Conservation (phyloP, 2,329 filamentous ascomycete genomes). For the Ophiostoma perfectum region DNA sequence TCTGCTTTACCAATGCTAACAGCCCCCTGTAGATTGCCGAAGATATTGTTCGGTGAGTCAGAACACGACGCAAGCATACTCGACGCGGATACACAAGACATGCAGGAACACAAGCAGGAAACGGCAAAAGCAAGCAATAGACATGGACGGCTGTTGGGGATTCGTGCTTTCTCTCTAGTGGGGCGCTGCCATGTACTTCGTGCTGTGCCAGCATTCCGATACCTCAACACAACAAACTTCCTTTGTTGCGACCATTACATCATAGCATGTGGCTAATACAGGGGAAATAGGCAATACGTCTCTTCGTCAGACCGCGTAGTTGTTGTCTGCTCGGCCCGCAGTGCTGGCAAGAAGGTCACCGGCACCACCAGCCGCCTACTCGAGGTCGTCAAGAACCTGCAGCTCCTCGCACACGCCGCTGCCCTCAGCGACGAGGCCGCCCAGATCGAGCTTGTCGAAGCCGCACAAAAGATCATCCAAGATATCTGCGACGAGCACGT, state of each 20-base stretch:
- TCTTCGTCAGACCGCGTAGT: conserved; percentile 63
- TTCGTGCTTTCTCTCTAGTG: neutral
- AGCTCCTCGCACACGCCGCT: conserved; percentile 48
- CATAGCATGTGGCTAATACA: neutral
- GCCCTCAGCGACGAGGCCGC: conserved; percentile 43
- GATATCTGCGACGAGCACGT: conserved; percentile 81
- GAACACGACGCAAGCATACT: neutral
- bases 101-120: neutral
- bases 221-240: neutral
- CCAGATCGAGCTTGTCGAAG: conserved; percentile 50
- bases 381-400: conserved; percentile 55
- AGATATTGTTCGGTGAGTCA: conserved; percentile 27
- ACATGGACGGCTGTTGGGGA: neutral
- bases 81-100: neutral
- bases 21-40: conserved; percentile 27
- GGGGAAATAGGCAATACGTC: conserved; percentile 23
- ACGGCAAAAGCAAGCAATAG: no score
- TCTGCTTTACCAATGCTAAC: neutral
- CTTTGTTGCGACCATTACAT: conserved; percentile 3
- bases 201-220: neutral
- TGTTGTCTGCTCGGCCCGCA: conserved; percentile 92
- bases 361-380: conserved; percentile 87
- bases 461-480: conserved; percentile 70
- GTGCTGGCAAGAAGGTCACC: conserved; percentile 87
- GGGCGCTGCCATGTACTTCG: neutral